These are phyloP conservation scores for Phytopythium litorale DNA, from an alignment of 352 stramenopile species.

Conservation along the genomic window DNA sequence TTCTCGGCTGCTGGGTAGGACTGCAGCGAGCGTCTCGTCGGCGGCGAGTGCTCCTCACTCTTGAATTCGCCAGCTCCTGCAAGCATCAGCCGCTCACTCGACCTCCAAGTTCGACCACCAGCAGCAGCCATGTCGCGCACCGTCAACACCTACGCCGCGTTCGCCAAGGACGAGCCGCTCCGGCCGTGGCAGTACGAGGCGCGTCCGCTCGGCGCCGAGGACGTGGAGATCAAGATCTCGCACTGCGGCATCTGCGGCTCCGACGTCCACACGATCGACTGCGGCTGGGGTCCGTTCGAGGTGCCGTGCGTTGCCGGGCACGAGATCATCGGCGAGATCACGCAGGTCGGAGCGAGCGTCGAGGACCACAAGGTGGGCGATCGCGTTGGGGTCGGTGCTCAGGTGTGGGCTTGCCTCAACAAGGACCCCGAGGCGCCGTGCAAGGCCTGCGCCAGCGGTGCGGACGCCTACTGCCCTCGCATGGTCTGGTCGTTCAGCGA, in stretches of 20 bases:
- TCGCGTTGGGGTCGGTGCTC: slow-evolving; percentile 41
- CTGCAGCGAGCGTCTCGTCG: neutral
- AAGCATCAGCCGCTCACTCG: neutral
- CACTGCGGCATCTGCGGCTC: slow-evolving; percentile 8
- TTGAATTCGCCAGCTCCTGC: neutral
- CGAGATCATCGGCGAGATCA: slow-evolving; percentile 39
- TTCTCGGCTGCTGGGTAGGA: neutral
- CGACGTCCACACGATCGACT: slow-evolving; percentile 24
- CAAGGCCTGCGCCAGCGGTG: slow-evolving; percentile 36
- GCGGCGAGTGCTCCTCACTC: neutral
- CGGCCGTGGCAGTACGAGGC: slow-evolving; percentile 28
- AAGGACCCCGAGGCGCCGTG: slow-evolving; percentile 47
- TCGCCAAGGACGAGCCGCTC: slow-evolving; percentile 11
- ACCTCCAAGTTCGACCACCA: neutral
- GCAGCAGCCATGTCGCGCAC: neutral
- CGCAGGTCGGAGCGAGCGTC: slow-evolving; percentile 27
- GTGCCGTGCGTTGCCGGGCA: slow-evolving; percentile 36
- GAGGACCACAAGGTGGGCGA: slow-evolving; percentile 55
- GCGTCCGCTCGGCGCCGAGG: slow-evolving; percentile 24
- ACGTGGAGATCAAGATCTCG: slow-evolving; percentile 40
- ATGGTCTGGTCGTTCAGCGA: slow-evolving; percentile 36
- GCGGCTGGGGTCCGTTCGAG: slow-evolving; percentile 23
- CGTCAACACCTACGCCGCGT: slow-evolving; percentile 8
- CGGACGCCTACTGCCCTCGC: slow-evolving; percentile 48
- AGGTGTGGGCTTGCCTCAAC: slow-evolving; percentile 49